These are phyloP conservation scores for Chiua virens DNA, from an alignment of 768 basidiomycete species.

Conservation along the genomic window DNA sequence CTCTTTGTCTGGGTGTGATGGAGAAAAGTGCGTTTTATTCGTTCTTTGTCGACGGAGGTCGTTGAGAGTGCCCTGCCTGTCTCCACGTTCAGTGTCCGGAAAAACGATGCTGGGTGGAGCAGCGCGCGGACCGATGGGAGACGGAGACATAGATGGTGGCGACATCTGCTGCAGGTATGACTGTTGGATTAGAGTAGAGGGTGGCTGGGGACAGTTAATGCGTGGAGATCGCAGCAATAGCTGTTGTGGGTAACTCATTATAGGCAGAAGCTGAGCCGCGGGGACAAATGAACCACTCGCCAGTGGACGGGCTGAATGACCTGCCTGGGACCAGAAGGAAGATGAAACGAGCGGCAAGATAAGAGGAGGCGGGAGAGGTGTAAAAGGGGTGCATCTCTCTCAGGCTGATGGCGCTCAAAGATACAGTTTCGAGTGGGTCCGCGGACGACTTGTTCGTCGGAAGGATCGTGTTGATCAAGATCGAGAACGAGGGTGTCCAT, in stretches of 20 bases:
- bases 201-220: constrained; percentile 32
- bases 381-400: background rate
- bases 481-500: too few species aligned
- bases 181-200: constrained; percentile 34
- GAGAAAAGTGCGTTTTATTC: constrained; percentile 45
- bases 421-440: too few species aligned
- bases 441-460: too few species aligned
- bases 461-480: too few species aligned
- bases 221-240: constrained; percentile 37
- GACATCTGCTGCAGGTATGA: constrained; percentile 18
- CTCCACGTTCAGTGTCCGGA: constrained; percentile 68
- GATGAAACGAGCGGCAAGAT: constrained; percentile 20
- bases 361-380: constrained; percentile 3
- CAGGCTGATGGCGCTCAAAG: background rate
- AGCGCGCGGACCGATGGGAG: constrained; percentile 17
- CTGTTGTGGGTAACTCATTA: constrained; percentile 42
- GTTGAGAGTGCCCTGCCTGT: constrained; percentile 59
- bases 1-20: constrained; percentile 36
- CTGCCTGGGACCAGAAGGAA: background rate
- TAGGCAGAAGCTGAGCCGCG: background rate
- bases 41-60: constrained; percentile 47
- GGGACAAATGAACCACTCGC: constrained; percentile 1
- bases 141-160: constrained; percentile 18
- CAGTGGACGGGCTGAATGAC: background rate
- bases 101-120: constrained; percentile 57